These are phyloP conservation scores for Henckelia pumila DNA, from an alignment of 257 asterid genomes.

Conservation along the genomic window DNA sequence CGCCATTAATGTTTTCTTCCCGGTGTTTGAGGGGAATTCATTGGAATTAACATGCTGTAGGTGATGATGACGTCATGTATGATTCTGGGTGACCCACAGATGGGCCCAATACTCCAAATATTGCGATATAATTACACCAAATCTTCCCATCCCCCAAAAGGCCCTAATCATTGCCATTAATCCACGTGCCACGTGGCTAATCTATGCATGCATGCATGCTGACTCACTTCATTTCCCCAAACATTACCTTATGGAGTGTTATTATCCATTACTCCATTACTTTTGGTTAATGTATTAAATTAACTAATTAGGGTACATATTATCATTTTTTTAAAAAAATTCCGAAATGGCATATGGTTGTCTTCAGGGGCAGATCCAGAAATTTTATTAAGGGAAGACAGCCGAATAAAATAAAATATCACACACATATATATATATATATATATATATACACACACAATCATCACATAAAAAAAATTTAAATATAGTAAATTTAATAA, in stretches of 20 bases:
- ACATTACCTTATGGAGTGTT: no score
- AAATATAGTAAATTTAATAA: no score
- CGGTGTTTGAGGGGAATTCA: not conserved
- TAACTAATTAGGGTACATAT: no score
- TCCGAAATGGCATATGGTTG: no score
- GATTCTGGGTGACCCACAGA: not conserved
- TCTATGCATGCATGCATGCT: not conserved
- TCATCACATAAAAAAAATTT: no score
- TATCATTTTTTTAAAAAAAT: no score
- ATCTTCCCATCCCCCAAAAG: not conserved
- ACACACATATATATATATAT: no score
- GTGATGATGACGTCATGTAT: not conserved
- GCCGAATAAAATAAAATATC: no score
- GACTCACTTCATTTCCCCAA: not conserved
- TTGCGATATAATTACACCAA: not conserved
- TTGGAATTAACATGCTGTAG: not conserved
- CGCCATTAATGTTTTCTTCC: not conserved
- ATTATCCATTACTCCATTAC: not conserved
- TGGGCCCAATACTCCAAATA: not conserved
- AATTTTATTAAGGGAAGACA: no score
- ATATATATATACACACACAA: no score
- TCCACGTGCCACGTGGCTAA: constrained; percentile 2
- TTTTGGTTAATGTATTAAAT: no score
- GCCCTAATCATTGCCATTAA: not conserved
- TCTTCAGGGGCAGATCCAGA: no score